Evolutionary conservation across 139 green algal genomes (phyloP).

Genomic region (Pleodorina starrii): DNA sequence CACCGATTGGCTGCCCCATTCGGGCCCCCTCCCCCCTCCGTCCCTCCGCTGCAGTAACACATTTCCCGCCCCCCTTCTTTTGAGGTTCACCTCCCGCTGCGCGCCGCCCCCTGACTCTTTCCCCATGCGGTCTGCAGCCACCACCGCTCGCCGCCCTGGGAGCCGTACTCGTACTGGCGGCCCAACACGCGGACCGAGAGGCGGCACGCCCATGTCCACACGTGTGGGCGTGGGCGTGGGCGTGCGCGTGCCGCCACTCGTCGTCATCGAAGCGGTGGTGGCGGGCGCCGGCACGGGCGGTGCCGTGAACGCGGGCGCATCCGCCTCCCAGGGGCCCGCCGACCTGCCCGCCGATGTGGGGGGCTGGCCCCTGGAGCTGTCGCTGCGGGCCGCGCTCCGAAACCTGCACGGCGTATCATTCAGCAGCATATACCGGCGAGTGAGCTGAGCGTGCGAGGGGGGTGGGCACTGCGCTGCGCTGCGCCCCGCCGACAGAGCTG

Average conservation of each 20-base stretch:
- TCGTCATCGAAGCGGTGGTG: not conserved
- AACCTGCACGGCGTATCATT: constrained; percentile 15
- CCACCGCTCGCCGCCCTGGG: not conserved
- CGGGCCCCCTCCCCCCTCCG: too few relatives aligned
- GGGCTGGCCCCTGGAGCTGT: constrained; percentile 17
- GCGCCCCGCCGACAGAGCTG: too few relatives aligned
- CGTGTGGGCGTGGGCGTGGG: too few relatives aligned
- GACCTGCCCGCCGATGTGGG: constrained; percentile 2
- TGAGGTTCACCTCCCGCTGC: too few relatives aligned
- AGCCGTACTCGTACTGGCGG: not conserved
- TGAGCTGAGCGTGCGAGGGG: too few relatives aligned
- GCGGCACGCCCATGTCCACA: not conserved
- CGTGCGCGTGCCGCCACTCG: too few relatives aligned
- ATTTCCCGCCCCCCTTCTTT: too few relatives aligned
- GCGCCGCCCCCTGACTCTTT: too few relatives aligned
- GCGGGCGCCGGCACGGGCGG: not conserved
- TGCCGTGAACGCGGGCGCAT: not conserved
- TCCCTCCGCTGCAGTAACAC: too few relatives aligned
- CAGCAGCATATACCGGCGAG: constrained; percentile 20
- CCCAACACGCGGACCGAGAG: constrained; percentile 2
- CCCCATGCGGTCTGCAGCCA: not conserved
- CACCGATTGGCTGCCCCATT: too few relatives aligned
- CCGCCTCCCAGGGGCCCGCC: not conserved
- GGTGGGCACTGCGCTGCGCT: too few relatives aligned
- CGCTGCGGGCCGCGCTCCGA: not conserved